Evolutionary conservation across 768 basidiomycete species (phyloP).

Genomic region (Mycena sanguinolenta): DNA sequence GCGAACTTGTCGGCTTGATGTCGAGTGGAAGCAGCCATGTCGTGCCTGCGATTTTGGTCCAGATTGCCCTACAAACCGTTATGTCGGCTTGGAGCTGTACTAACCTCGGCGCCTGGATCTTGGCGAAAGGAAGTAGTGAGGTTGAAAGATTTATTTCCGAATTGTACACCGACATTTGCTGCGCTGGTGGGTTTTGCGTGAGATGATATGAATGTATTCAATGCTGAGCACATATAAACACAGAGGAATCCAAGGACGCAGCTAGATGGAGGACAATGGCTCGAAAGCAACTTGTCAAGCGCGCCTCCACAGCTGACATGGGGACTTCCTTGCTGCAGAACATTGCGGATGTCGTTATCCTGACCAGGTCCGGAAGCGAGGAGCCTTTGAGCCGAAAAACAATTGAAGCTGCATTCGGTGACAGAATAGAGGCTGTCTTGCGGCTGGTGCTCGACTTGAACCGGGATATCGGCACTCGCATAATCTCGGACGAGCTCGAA

Average conservation of each 20-base stretch:
- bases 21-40: neutral
- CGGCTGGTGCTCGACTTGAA: slow-evolving; percentile 22
- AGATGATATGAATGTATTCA: too few species aligned
- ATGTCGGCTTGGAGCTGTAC: slow-evolving; percentile 5
- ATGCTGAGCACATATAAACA: neutral
- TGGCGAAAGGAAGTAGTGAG: neutral
- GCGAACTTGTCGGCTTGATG: slow-evolving; percentile 7
- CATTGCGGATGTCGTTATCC: slow-evolving; percentile 5
- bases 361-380: neutral
- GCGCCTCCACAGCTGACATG: neutral
- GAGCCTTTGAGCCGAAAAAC: neutral
- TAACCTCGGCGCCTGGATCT: neutral
- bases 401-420: slow-evolving; percentile 10
- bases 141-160: neutral
- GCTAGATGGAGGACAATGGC: slow-evolving; percentile 34
- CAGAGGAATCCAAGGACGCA: slow-evolving; percentile 16
- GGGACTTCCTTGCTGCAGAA: neutral
- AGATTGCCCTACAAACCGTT: slow-evolving; percentile 15
- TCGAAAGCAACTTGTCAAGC: slow-evolving; percentile 25
- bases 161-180: slow-evolving; percentile 14
- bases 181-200: slow-evolving; percentile 3
- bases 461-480: slow-evolving; percentile 17
- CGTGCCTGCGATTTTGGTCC: slow-evolving; percentile 4
- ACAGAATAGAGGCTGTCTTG: slow-evolving; percentile 4
- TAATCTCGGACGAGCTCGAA: slow-evolving; percentile 28